Evolutionary conservation across 2,329 filamentous ascomycete species (phyloP), one percentile per base, ranked within the genome.

Genomic region (Zymoseptoria passerinii): DNA sequence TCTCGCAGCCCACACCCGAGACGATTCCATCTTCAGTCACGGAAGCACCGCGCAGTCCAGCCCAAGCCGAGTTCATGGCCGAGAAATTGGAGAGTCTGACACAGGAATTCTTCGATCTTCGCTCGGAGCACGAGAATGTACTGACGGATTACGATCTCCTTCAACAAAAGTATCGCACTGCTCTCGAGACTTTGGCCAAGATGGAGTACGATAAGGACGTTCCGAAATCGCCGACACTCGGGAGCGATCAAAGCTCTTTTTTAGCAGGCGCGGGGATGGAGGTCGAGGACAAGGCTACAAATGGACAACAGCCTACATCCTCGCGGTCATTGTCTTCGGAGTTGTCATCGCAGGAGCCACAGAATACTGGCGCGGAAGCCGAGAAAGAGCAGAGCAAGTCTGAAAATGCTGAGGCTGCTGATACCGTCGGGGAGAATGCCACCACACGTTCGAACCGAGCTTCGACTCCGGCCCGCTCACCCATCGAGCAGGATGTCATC

Each of bases 271-370:
- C 81, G 68, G 85, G 84, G 76, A 83, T 85, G 69, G 87, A 83
- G 78, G 80, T 61, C 55, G 60, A 58, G 49, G 56, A 56, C 56
- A 57, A 59, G 57, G 59, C 59, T 60, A 60, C 56, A 27, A 60
- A 78, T 80, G 77, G 78, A 74, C 84, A 84, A 74, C 84, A 84
- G 75, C 81, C 79, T 70, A 89, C 88, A 75, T 92, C 89, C 70
- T 92, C 90, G 78, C 90, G 87, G 74, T 96, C 91, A 70, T 87
- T 96, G 67, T 96, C 90, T 65, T 94, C 90, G 77, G 94, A 97
- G 77, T 83, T 96, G 73, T 95, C 90, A 70, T 95, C 88, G 73
- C 90, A 84, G 79, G 84, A 88, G 82, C 88, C 88, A 70, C 89
- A 88, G 71, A 73, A 65, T 67, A 72, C 71, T 78, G 59, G 85